Evolutionary conservation across 2,329 filamentous ascomycete species (phyloP).

Genomic region (Phyllachora maydis): DNA sequence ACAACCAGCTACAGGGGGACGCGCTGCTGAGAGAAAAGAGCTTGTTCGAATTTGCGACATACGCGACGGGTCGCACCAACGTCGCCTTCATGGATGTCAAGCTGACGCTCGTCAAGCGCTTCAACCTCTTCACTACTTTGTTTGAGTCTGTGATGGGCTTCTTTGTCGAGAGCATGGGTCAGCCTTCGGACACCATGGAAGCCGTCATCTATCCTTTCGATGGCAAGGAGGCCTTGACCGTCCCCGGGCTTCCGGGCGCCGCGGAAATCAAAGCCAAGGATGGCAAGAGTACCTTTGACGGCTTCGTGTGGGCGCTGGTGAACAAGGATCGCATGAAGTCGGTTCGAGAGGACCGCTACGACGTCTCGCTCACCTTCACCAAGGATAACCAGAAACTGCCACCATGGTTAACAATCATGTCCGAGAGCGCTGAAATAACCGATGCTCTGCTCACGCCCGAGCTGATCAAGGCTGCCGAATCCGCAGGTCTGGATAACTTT

Average conservation of each 20-base stretch:
- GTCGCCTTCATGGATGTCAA: slow-evolving; percentile 78
- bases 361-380: slow-evolving; percentile 78
- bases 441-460: slow-evolving; percentile 76
- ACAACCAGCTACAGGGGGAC: slow-evolving; percentile 20
- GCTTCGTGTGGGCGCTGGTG: slow-evolving; percentile 86
- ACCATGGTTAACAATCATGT: slow-evolving; percentile 84
- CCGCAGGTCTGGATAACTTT: slow-evolving; percentile 60
- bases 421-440: slow-evolving; percentile 87
- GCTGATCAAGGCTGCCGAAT: slow-evolving; percentile 56
- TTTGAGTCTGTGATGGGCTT: slow-evolving; percentile 51
- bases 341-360: slow-evolving; percentile 82
- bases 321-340: slow-evolving; percentile 89
- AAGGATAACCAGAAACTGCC: slow-evolving; percentile 87
- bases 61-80: slow-evolving; percentile 84
- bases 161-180: slow-evolving; percentile 56
- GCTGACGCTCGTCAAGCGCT: slow-evolving; percentile 63
- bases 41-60: slow-evolving; percentile 67
- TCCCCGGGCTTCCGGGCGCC: slow-evolving; percentile 42
- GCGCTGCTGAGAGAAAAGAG: slow-evolving; percentile 67
- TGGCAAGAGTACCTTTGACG: slow-evolving; percentile 55
- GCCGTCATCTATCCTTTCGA: slow-evolving; percentile 76
- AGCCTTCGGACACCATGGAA: slow-evolving; percentile 54
- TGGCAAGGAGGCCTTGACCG: slow-evolving; percentile 64
- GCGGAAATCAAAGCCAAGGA: slow-evolving; percentile 33
- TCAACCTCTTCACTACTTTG: slow-evolving; percentile 48